A percentile compares a stretch with the other conserved stretches of the same genome.
These are phyloP conservation scores for Malus domestica DNA, from an alignment of 306 rosid genomes.

Conservation along the genomic window DNA sequence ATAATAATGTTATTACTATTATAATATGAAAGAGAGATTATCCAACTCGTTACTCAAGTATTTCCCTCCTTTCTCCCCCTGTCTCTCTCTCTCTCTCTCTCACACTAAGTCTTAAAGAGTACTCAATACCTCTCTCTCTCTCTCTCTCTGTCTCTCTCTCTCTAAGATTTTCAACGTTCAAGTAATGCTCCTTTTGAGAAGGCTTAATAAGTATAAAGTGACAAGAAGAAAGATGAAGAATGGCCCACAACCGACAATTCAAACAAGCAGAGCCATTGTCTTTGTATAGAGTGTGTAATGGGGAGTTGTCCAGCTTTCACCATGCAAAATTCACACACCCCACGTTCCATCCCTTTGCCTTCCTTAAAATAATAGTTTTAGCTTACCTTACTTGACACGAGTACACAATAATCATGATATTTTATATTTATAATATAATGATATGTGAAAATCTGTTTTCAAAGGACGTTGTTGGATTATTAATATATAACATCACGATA, in stretches of 20 bases:
- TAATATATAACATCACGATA: too few relatives aligned
- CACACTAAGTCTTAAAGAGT: background rate
- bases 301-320: conserved; percentile 5
- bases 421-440: too few relatives aligned
- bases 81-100: background rate
- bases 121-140: background rate
- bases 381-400: background rate
- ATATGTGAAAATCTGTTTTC: fast-evolving
- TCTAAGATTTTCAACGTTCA: background rate
- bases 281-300: background rate
- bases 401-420: background rate
- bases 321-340: conserved; percentile 8
- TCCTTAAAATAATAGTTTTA: background rate
- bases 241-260: conserved; percentile 7
- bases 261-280: background rate
- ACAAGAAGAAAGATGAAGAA: background rate
- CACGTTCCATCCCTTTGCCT: background rate
- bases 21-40: background rate
- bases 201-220: conserved; percentile 1
- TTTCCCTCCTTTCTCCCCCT: background rate
- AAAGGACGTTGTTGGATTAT: too few relatives aligned
- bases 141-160: background rate
- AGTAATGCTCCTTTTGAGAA: conserved; percentile 1
- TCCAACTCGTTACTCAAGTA: background rate
- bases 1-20: background rate